These are phyloP conservation scores for Chaetomiaceae sp. DNA, from an alignment of 2,329 filamentous ascomycete genomes.

Conservation along the genomic window DNA sequence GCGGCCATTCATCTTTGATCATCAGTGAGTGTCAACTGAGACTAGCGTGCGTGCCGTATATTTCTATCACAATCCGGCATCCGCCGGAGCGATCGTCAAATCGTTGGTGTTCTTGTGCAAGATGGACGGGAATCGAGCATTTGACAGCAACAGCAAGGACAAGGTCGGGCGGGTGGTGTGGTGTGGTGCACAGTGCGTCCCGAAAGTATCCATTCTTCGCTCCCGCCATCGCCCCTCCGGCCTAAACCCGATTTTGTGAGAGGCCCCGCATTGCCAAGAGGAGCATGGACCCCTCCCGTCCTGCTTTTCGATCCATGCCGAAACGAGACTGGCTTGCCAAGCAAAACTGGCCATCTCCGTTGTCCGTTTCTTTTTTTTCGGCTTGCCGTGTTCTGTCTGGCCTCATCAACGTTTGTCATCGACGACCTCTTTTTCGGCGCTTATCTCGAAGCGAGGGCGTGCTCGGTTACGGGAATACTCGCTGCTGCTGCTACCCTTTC, in stretches of 20 bases:
- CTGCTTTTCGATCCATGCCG: no score
- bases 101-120: no score
- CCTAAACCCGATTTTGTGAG: neutral
- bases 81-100: no score
- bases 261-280: conserved; percentile 1
- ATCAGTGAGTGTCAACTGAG: no score
- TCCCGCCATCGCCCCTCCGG: neutral
- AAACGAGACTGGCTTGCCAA: neutral
- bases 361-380: neutral
- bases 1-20: no score
- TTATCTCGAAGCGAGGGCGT: neutral
- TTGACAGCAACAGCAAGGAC: no score
- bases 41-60: no score
- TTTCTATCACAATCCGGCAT: no score
- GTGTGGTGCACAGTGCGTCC: neutral
- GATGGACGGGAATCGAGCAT: no score
- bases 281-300: no score
- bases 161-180: neutral
- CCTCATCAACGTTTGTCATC: neutral
- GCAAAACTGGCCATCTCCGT: neutral
- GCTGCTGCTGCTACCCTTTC: neutral
- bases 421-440: neutral
- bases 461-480: neutral
- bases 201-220: neutral
- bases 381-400: no score